Evolutionary conservation across 352 stramenopile species (phyloP), one percentile per base, ranked within the genome.

Genomic region (Pythium utonaiense): DNA sequence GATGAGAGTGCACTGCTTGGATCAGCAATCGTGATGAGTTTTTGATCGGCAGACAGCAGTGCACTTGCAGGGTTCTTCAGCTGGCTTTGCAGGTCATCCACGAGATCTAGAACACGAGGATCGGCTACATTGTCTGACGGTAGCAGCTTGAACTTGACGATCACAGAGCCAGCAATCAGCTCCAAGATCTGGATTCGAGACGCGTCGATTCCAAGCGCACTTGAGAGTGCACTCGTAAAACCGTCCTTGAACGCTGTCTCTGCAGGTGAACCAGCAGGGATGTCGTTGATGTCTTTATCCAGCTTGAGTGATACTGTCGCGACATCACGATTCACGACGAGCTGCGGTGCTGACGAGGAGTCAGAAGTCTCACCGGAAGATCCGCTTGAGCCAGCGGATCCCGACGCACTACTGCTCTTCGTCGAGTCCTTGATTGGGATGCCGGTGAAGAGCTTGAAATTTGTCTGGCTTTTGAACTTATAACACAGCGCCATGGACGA

Each of bases 81-180:
- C 47, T 91, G 78, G 0, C 8, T 61, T 3, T 77, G 55, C 7
- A 91, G 63, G 38, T 83, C 65, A 19, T 67, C 38, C 8, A 89
- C 25, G 3, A 73, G 44, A 33, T 91, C 78, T 12, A 54, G 57
- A n/a, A 83, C 78, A 2, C 82, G 69, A 9, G 66, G 60, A 30
- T 89, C 78, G 0, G 69, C 82, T 12, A 73, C 41, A 27, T 73
- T 82, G 14, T 77, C 53, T 0, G 78, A 88, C 4, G 80, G 58
- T 16, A 84, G 22, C 16, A 91, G 53, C 38, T 79, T 54, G 53
- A 91, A 91, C 6, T 78, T 75, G 12, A 91, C 82, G 33, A 90
- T 68, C 4, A 91, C 77, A 0, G 80, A 91, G 6, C 82, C 82
- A 31, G 74, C 66, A 17, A 74, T 48, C 1, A 91, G 30, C 10